Evolutionary conservation across 805 yeast genomes (phyloP).

Genomic region (Wickerhamiella siamensis): DNA sequence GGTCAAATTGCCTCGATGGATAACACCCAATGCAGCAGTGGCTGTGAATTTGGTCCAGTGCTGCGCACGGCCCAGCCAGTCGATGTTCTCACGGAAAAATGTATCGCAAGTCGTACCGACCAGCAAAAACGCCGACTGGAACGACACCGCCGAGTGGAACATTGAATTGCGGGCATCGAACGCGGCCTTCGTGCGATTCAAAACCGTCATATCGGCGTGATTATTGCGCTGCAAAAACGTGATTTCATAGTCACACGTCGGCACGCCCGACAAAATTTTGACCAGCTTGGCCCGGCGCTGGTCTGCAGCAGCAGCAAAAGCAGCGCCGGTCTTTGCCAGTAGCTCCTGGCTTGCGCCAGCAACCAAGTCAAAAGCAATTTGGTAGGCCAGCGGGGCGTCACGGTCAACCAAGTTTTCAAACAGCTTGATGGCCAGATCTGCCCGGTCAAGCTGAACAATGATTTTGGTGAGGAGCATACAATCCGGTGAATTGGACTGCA

Average conservation of each 20-base stretch:
- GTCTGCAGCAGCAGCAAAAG: slow-evolving; percentile 19
- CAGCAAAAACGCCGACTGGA: slow-evolving; percentile 87
- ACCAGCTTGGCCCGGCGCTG: slow-evolving; percentile 33
- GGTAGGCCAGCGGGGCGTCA: slow-evolving; percentile 55
- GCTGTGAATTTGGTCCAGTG: slow-evolving; percentile 98
- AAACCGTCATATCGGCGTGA: slow-evolving; percentile 68
- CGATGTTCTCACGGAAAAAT: slow-evolving; percentile 77
- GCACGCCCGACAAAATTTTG: slow-evolving; percentile 73
- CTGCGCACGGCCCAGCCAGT: slow-evolving; percentile 95
- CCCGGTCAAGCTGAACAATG: slow-evolving; percentile 75
- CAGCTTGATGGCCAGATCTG: slow-evolving; percentile 49
- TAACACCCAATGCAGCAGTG: slow-evolving; percentile 94
- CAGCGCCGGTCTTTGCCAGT: slow-evolving; percentile 36
- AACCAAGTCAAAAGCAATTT: slow-evolving; percentile 90
- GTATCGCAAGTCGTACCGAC: slow-evolving; percentile 94
- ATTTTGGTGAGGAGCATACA: slow-evolving; percentile 74
- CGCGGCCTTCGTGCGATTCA: slow-evolving; percentile 64
- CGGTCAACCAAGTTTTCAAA: slow-evolving; percentile 45
- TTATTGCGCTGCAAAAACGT: slow-evolving; percentile 78
- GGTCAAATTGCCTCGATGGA: slow-evolving; percentile 84
- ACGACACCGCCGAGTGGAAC: slow-evolving; percentile 91
- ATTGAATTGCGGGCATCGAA: slow-evolving; percentile 87
- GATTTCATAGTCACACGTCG: slow-evolving; percentile 82
- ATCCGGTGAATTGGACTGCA: slow-evolving; percentile 43
- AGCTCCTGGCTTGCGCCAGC: slow-evolving; percentile 84